A percentile compares a stretch with the other conserved stretches of the same genome.
phyloP scores from a whole-genome alignment of 177 flowering plant genomes.

The Tripterygium wilfordii region DNA sequence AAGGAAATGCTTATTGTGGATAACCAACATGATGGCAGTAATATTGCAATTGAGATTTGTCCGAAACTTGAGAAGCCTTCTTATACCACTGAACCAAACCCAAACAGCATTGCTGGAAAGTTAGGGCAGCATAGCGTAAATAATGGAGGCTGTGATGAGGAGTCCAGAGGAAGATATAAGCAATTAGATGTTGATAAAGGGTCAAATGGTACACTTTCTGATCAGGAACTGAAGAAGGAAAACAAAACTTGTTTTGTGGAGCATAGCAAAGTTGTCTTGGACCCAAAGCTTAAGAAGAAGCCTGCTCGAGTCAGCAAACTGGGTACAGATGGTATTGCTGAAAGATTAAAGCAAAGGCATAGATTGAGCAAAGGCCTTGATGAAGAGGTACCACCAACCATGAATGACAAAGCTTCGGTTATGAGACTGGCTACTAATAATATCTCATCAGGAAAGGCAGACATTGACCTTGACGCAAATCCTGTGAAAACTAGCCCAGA shows the following conservation, averaged over 20 bases:
- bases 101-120: conserved; percentile 33
- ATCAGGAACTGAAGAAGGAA: conserved; percentile 1
- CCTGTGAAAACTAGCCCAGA: too few relatives aligned
- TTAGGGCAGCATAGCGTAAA: conserved; percentile 15
- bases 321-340: conserved; percentile 6
- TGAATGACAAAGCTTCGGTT: too few relatives aligned
- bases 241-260: conserved; percentile 3
- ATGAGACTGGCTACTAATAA: too few relatives aligned
- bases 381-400: background rate
- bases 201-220: background rate
- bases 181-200: background rate
- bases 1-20: conserved; percentile 1
- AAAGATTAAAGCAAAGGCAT: conserved; percentile 4
- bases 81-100: conserved; percentile 8
- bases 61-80: conserved; percentile 10
- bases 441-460: too few relatives aligned
- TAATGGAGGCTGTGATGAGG: background rate
- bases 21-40: conserved; percentile 3
- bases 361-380: background rate
- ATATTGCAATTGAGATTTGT: conserved; percentile 1
- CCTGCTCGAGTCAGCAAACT: conserved; percentile 2
- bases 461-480: too few relatives aligned
- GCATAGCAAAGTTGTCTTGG: background rate
- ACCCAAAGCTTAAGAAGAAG: conserved; percentile 9
- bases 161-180: background rate